phyloP scores from a whole-genome alignment of 768 basidiomycete genomes.

The Boletus sp. region DNA sequence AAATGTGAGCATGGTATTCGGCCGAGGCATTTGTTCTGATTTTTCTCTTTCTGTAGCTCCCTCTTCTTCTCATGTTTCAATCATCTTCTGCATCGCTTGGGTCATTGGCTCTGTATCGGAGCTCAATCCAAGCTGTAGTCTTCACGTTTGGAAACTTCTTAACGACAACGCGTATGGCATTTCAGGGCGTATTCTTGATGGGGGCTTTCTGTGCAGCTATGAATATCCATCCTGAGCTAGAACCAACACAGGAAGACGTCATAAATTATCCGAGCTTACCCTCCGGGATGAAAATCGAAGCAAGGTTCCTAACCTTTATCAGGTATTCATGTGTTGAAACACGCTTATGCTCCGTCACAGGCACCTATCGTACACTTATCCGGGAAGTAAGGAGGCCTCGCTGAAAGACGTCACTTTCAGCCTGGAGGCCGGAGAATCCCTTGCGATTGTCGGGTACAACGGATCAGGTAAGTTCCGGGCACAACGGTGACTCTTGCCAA shows the following conservation, averaged over 20 bases:
- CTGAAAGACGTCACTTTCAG: constrained; percentile 68
- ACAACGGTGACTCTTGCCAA: constrained; percentile 10
- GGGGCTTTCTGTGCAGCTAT: constrained; percentile 81
- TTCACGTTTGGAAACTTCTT: constrained; percentile 62
- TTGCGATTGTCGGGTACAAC: constrained; percentile 86
- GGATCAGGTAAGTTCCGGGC: constrained; percentile 60
- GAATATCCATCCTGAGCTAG: constrained; percentile 64
- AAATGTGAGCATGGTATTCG: constrained; percentile 51
- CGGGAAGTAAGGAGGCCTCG: constrained; percentile 65
- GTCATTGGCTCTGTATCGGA: constrained; percentile 78
- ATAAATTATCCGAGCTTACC: constrained; percentile 46
- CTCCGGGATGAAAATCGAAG: constrained; percentile 68
- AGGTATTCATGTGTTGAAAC: constrained; percentile 6
- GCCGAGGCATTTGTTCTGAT: constrained; percentile 11
- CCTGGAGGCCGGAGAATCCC: constrained; percentile 70
- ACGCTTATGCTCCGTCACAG: constrained; percentile 33
- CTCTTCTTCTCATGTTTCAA: constrained; percentile 70
- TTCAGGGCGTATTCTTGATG: constrained; percentile 84
- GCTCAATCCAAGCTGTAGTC: constrained; percentile 70
- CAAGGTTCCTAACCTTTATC: constrained; percentile 47
- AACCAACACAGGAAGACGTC: constrained; percentile 55
- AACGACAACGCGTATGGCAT: constrained; percentile 68
- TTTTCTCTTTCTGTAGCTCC: constrained; percentile 48
- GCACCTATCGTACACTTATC: constrained; percentile 75
- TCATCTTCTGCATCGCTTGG: constrained; percentile 74